Evolutionary conservation across 441 rosid species (phyloP).

Genomic region (Erodium trifolium): DNA sequence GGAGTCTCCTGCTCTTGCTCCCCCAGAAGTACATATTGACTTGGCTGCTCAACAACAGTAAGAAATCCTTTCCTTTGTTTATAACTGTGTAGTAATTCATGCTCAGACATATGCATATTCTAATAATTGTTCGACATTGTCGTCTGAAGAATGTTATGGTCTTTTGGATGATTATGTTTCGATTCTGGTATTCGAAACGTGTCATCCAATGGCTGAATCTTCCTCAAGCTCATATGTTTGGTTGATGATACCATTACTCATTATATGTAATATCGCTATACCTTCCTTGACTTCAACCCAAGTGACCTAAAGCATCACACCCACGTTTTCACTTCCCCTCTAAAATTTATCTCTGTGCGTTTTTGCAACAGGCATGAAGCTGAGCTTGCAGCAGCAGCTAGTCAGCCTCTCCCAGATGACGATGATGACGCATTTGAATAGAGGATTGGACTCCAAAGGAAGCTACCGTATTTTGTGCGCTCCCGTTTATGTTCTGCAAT

Average conservation of each 20-base stretch:
- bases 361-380: slow-evolving; percentile 46
- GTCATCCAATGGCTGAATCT: background rate
- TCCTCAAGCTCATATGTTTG: too few relatives aligned
- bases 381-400: slow-evolving; percentile 60
- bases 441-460: slow-evolving; percentile 1
- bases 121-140: background rate
- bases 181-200: background rate
- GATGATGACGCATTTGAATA: slow-evolving; percentile 68
- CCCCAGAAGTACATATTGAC: slow-evolving; percentile 65
- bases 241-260: too few relatives aligned
- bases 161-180: background rate
- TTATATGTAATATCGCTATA: too few relatives aligned
- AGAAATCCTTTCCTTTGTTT: slow-evolving; percentile 14
- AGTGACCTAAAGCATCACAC: too few relatives aligned
- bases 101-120: background rate
- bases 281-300: too few relatives aligned
- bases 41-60: slow-evolving; percentile 63
- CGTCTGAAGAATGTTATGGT: background rate
- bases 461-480: too few relatives aligned
- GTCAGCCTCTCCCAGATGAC: slow-evolving; percentile 62
- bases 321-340: background rate
- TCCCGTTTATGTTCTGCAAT: too few relatives aligned
- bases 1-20: slow-evolving; percentile 74
- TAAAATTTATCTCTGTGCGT: background rate
- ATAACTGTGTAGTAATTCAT: too few relatives aligned